Evolutionary conservation across 177 flowering plant species (phyloP).

Genomic region (Telopea speciosissima): DNA sequence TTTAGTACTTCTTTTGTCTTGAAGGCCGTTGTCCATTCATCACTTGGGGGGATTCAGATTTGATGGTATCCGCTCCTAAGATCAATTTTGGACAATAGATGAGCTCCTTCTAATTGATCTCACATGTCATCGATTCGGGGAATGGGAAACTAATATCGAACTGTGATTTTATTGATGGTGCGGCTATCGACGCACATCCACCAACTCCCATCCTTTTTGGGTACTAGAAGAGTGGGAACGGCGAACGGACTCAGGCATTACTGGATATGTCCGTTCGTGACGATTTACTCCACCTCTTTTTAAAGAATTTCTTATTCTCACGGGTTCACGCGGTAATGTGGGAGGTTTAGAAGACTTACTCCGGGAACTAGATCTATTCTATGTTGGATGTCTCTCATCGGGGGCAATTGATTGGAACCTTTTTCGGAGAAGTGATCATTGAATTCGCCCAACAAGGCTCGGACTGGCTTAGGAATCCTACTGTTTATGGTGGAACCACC

Average conservation of each 20-base stretch:
- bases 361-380: too few relatives aligned
- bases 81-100: not conserved
- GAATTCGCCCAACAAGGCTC: not conserved
- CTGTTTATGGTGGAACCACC: too few relatives aligned
- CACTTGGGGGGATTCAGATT: not conserved
- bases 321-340: too few relatives aligned
- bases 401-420: too few relatives aligned
- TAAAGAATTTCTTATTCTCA: not conserved
- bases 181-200: not conserved
- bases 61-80: too few relatives aligned
- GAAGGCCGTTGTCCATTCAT: slow-evolving; percentile 1
- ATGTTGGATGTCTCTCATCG: too few relatives aligned
- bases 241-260: not conserved
- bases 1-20: not conserved
- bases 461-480: too few relatives aligned
- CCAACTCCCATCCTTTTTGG: slow-evolving; percentile 1
- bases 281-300: not conserved
- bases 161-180: not conserved
- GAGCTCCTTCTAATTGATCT: not conserved
- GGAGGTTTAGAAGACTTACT: too few relatives aligned
- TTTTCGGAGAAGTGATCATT: not conserved
- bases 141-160: not conserved
- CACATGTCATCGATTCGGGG: not conserved
- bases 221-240: not conserved
- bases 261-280: not conserved